These are phyloP conservation scores for Primulina eburnea DNA, from an alignment of 257 asterid genomes.

Conservation along the genomic window DNA sequence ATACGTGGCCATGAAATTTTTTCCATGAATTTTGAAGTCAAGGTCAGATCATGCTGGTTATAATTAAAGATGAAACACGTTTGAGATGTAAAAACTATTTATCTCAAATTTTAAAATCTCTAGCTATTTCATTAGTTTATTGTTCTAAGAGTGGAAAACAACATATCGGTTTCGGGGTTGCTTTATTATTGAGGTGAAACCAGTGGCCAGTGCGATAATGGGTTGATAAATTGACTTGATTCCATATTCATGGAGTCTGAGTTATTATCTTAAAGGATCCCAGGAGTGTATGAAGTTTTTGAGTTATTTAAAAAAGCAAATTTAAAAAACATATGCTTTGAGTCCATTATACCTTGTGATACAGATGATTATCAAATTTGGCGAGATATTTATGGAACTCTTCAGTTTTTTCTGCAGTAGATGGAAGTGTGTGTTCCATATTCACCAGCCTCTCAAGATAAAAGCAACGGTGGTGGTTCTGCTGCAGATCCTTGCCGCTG, in stretches of 20 bases:
- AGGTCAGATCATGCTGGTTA: conserved; percentile 12
- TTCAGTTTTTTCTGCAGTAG: conserved; percentile 37
- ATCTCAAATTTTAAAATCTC: neutral
- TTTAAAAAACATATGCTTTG: neutral
- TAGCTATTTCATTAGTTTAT: conserved; percentile 6
- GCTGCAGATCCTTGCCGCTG: conserved; percentile 35
- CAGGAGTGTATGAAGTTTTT: neutral
- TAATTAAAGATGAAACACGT: neutral
- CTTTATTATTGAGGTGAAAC: neutral
- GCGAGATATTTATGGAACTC: conserved; percentile 22
- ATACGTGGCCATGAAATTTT: neutral
- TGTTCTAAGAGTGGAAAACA: neutral
- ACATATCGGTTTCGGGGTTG: neutral
- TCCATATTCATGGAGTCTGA: conserved; percentile 1
- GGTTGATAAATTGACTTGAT: neutral
- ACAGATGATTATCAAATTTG: conserved; percentile 3
- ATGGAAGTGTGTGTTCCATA: conserved; percentile 53
- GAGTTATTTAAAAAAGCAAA: neutral
- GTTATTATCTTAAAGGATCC: neutral
- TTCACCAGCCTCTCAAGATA: conserved; percentile 42
- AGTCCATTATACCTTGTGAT: conserved; percentile 1
- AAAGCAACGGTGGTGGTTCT: conserved; percentile 37
- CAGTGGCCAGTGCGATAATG: neutral
- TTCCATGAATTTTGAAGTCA: neutral
- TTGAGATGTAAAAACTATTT: neutral